phyloP scores from a whole-genome alignment of 306 rosid genomes.

The Sicyos baderoa region DNA sequence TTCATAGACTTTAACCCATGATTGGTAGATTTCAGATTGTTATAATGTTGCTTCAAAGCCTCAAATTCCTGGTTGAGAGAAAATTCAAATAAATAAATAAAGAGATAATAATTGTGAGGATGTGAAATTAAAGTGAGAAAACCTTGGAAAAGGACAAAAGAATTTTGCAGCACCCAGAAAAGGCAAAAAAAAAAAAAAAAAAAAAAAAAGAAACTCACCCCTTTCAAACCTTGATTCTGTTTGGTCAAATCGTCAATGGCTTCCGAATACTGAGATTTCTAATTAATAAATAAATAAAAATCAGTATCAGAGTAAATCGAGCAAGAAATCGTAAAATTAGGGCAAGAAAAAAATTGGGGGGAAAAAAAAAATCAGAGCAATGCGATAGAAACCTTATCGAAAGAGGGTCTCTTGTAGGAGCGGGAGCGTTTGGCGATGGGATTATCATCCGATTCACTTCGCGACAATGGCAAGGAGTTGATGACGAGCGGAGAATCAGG shows the following conservation, averaged over 20 bases:
- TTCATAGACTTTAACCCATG: constrained; percentile 33
- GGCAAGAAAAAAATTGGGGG: not conserved
- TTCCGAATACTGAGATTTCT: constrained; percentile 32
- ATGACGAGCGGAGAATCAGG: constrained; percentile 30
- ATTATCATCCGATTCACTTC: constrained; percentile 49
- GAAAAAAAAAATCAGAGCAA: not conserved
- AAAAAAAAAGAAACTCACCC: constrained; percentile 26
- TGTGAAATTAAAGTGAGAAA: not conserved
- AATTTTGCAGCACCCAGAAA: not conserved
- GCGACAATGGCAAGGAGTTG: constrained; percentile 46
- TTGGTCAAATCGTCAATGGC: constrained; percentile 23
- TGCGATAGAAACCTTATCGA: constrained; percentile 32
- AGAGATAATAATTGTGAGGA: not conserved
- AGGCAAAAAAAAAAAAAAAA: not conserved
- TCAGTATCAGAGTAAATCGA: constrained; percentile 1
- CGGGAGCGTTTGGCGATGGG: constrained; percentile 20
- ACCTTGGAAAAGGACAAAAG: constrained; percentile 3
- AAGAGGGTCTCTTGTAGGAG: constrained; percentile 17
- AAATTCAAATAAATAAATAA: not conserved
- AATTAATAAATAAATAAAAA: constrained; percentile 26
- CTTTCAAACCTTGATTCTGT: constrained; percentile 17
- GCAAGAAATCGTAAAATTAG: not conserved
- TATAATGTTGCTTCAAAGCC: constrained; percentile 24
- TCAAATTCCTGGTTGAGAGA: constrained; percentile 37
- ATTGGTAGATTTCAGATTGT: constrained; percentile 26